A percentile compares a stretch with the other conserved stretches of the same genome.
phyloP scores from a whole-genome alignment of 768 basidiomycete species.

The Macrolepiota albuminosa region DNA sequence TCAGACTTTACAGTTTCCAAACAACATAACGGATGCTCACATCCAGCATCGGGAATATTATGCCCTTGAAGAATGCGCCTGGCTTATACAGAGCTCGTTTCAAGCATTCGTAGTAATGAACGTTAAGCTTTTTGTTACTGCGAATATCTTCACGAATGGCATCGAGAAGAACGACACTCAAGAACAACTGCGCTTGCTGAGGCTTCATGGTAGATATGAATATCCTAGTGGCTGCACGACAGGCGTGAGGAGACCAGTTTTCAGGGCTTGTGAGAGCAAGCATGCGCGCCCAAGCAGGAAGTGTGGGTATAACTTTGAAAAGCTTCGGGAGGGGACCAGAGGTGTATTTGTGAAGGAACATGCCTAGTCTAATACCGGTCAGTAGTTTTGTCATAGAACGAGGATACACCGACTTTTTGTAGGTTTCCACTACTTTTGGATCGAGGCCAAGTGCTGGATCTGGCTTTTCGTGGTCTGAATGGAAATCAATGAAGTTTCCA shows the following conservation, averaged over 20 bases:
- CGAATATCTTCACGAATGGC: conserved; percentile 86
- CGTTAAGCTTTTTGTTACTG: conserved; percentile 82
- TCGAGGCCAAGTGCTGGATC: conserved; percentile 88
- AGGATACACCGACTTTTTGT: conserved; percentile 67
- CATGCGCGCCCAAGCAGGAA: conserved; percentile 94
- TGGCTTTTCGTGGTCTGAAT: conserved; percentile 45
- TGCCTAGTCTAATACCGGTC: conserved; percentile 62
- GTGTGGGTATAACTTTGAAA: conserved; percentile 96
- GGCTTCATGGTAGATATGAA: conserved; percentile 98
- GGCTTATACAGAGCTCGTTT: conserved; percentile 94
- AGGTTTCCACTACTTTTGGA: conserved; percentile 89
- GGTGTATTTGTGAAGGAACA: conserved; percentile 82
- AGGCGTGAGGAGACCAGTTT: conserved; percentile 94
- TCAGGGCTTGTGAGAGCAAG: conserved; percentile 90
- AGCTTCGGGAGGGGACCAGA: conserved; percentile 94
- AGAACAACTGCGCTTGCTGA: conserved; percentile 85
- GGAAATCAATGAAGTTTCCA: background rate
- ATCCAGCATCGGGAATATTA: conserved; percentile 92
- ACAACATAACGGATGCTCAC: conserved; percentile 37
- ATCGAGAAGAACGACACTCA: conserved; percentile 88
- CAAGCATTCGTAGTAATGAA: conserved; percentile 91
- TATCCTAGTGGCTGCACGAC: conserved; percentile 88
- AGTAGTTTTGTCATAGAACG: background rate
- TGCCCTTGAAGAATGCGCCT: conserved; percentile 96
- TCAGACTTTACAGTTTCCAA: background rate